Percentiles rank a stretch among this genome's conserved stretches.
phyloP scores from a whole-genome alignment of 2,329 filamentous ascomycete genomes.

The Pseudopyricularia cyperi region DNA sequence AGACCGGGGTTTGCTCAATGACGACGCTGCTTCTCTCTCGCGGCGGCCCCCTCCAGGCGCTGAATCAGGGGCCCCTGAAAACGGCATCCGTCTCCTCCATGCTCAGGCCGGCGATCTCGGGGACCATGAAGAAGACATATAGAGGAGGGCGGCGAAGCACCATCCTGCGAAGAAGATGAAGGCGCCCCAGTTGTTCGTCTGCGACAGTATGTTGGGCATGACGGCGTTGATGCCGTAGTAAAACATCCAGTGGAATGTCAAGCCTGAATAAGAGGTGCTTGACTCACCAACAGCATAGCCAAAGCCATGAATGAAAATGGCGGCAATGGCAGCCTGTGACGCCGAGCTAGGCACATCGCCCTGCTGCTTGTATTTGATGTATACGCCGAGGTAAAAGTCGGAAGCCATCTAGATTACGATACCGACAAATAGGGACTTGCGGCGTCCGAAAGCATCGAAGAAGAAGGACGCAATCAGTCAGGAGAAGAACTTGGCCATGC shows the following conservation, averaged over 20 bases:
- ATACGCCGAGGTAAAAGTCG: too few relatives aligned
- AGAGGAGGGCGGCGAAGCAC: conserved; percentile 18
- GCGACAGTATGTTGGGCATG: conserved; percentile 15
- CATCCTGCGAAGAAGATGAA: conserved; percentile 15
- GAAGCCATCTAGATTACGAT: too few relatives aligned
- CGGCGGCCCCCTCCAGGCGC: conserved; percentile 1
- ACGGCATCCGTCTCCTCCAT: conserved; percentile 24
- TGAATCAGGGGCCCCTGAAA: conserved; percentile 18
- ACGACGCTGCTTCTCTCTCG: too few relatives aligned
- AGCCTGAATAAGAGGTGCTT: too few relatives aligned
- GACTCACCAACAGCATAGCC: too few relatives aligned
- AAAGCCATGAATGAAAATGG: too few relatives aligned
- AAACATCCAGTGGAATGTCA: conserved; percentile 28
- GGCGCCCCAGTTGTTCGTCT: conserved; percentile 17
- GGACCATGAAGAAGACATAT: conserved; percentile 23
- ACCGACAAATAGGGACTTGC: conserved; percentile 7
- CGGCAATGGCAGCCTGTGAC: too few relatives aligned
- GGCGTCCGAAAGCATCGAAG: conserved; percentile 27
- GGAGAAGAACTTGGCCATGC: conserved; percentile 27
- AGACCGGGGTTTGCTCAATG: too few relatives aligned
- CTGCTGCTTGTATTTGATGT: too few relatives aligned
- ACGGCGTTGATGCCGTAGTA: conserved; percentile 18
- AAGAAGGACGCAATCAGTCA: conserved; percentile 27
- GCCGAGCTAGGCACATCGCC: too few relatives aligned
- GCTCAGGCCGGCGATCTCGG: conserved; percentile 22